These are phyloP conservation scores for Hypoxylon lienhwacheense DNA, from an alignment of 495 filamentous ascomycete species.

Conservation along the genomic window DNA sequence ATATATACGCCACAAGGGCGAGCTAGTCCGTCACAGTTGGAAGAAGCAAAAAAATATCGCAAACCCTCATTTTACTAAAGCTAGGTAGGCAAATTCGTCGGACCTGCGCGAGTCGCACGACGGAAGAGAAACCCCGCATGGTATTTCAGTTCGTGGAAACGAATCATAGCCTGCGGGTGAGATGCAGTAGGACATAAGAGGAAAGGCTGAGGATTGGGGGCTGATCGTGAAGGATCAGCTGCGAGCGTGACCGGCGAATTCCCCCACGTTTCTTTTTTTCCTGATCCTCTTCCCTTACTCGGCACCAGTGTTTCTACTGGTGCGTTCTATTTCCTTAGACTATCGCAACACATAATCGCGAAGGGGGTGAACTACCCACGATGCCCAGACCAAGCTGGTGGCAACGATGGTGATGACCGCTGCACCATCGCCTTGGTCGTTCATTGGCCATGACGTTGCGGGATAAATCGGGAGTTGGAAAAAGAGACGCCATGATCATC, in stretches of 20 bases:
- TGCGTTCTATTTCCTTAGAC: conserved; percentile 31
- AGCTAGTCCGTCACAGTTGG: conserved; percentile 14
- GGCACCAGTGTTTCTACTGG: conserved; percentile 21
- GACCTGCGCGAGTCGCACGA: conserved; percentile 24
- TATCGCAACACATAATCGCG: conserved; percentile 32
- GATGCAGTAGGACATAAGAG: conserved; percentile 31
- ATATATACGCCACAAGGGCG: conserved; percentile 31
- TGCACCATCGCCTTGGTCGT: neutral
- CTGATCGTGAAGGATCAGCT: conserved; percentile 33
- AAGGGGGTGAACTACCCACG: conserved; percentile 10
- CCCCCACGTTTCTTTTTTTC: conserved; percentile 29
- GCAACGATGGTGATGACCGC: conserved; percentile 11
- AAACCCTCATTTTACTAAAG: conserved; percentile 2
- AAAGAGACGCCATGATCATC: neutral
- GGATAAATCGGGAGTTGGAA: conserved; percentile 22
- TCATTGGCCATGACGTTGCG: conserved; percentile 16
- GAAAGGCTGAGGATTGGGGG: conserved; percentile 33
- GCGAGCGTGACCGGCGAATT: conserved; percentile 25
- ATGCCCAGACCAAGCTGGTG: conserved; percentile 9
- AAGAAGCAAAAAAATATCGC: conserved; percentile 17
- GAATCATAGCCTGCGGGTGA: conserved; percentile 22
- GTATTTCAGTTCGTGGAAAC: conserved; percentile 17
- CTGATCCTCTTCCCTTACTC: conserved; percentile 1
- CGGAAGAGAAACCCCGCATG: conserved; percentile 31
- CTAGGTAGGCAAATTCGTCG: conserved; percentile 5